phyloP scores from a whole-genome alignment of 1,284 basidiomycete species.

The Ganoderma multipileum region DNA sequence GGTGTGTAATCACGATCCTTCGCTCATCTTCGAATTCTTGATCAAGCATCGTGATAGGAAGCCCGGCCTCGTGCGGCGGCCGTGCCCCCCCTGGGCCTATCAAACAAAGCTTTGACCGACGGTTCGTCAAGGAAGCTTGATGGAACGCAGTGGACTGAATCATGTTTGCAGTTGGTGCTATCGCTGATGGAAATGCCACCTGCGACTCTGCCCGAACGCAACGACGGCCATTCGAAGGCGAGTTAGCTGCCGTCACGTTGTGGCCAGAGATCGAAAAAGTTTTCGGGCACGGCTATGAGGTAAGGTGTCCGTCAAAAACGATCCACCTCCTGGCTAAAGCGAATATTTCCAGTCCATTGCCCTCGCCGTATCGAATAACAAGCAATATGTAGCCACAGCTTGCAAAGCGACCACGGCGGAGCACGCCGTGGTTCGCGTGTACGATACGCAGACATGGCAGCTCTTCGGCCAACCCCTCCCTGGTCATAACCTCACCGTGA shows the following conservation, averaged over 20 bases:
- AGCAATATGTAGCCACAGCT: slow-evolving; percentile 85
- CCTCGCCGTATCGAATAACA: slow-evolving; percentile 74
- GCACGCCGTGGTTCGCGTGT: slow-evolving; percentile 90
- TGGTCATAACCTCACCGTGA: slow-evolving; percentile 92
- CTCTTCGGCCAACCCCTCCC: slow-evolving; percentile 73
- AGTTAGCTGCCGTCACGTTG: slow-evolving; percentile 84
- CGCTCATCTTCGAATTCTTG: background rate
- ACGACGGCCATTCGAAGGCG: slow-evolving; percentile 82
- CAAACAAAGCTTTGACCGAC: slow-evolving; percentile 71
- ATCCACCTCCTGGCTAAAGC: background rate
- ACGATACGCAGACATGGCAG: slow-evolving; percentile 76
- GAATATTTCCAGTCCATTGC: slow-evolving; percentile 67
- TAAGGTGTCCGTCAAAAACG: slow-evolving; percentile 39
- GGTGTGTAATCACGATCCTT: slow-evolving; percentile 39
- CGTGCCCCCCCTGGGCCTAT: slow-evolving; percentile 80
- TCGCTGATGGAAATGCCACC: slow-evolving; percentile 23
- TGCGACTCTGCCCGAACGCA: slow-evolving; percentile 30
- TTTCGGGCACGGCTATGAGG: slow-evolving; percentile 98
- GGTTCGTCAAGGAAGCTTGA: slow-evolving; percentile 43
- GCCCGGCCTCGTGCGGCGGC: slow-evolving; percentile 66
- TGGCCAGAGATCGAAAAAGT: slow-evolving; percentile 99
- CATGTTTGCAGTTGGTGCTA: slow-evolving; percentile 11
- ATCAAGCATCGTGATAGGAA: slow-evolving; percentile 33
- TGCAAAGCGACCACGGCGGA: slow-evolving; percentile 89
- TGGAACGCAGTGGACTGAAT: background rate